These are phyloP conservation scores for Trypanosoma mega DNA, from an alignment of 208 protist genomes.

Conservation along the genomic window DNA sequence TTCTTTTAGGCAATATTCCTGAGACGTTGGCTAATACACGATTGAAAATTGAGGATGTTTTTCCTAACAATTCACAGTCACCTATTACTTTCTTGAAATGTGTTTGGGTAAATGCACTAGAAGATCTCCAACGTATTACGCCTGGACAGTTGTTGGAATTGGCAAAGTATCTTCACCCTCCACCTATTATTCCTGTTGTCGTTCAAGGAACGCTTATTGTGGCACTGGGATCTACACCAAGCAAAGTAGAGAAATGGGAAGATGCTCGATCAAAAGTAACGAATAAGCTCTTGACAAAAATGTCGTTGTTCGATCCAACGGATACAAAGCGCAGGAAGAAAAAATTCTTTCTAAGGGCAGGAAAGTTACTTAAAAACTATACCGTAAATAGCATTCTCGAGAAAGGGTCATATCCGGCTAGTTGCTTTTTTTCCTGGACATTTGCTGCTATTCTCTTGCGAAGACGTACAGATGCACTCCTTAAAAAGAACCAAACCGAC, in stretches of 20 bases:
- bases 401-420: constrained; percentile 57
- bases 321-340: constrained; percentile 31
- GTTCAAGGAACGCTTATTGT: constrained; percentile 51
- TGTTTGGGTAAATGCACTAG: constrained; percentile 37
- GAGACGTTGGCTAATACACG: constrained; percentile 8
- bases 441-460: constrained; percentile 51
- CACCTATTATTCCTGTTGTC: constrained; percentile 45
- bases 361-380: constrained; percentile 50
- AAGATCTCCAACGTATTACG: constrained; percentile 36
- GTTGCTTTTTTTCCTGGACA: constrained; percentile 58
- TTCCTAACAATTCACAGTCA: constrained; percentile 9
- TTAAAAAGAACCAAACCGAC: background rate
- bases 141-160: constrained; percentile 52
- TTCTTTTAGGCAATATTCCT: constrained; percentile 29
- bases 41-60: constrained; percentile 50
- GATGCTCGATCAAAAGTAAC: constrained; percentile 44
- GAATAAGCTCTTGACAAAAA: constrained; percentile 44
- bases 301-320: constrained; percentile 53
- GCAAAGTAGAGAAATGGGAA: constrained; percentile 45
- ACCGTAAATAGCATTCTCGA: constrained; percentile 47
- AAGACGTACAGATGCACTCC: constrained; percentile 21
- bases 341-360: constrained; percentile 48
- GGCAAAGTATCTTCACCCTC: constrained; percentile 53
- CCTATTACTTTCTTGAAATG: constrained; percentile 49
- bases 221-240: constrained; percentile 52